Evolutionary conservation across 768 basidiomycete species (phyloP).

Genomic region (Saitozyma sp.): DNA sequence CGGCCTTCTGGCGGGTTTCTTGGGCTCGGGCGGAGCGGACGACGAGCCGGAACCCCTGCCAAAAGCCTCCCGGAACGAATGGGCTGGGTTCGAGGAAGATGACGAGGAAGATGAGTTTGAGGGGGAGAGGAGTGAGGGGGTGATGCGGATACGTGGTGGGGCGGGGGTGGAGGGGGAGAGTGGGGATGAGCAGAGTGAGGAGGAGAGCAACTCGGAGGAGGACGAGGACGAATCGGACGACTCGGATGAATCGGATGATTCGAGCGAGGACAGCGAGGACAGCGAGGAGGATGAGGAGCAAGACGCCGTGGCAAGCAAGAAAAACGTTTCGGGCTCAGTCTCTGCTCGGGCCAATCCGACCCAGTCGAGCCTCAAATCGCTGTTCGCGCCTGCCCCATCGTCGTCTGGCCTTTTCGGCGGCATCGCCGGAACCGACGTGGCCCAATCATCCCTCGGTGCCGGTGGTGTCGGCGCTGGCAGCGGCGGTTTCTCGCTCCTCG

Average conservation of each 20-base stretch:
- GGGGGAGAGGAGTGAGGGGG: constrained; percentile 4
- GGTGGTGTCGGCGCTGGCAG: background rate
- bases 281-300: constrained; percentile 7
- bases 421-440: background rate
- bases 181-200: constrained; percentile 12
- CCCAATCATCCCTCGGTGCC: background rate
- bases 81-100: constrained; percentile 11
- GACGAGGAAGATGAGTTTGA: constrained; percentile 11
- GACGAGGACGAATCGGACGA: constrained; percentile 9
- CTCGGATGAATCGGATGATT: constrained; percentile 2
- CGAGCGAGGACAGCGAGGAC: constrained; percentile 10
- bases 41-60: background rate
- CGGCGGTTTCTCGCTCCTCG: constrained; percentile 44
- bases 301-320: background rate
- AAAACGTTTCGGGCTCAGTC: background rate
- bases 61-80: constrained; percentile 10
- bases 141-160: constrained; percentile 14
- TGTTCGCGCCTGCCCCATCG: constrained; percentile 22
- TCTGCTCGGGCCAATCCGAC: constrained; percentile 7
- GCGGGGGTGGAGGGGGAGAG: constrained; percentile 4
- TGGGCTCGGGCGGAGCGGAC: background rate
- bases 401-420: too few species aligned
- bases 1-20: constrained; percentile 10
- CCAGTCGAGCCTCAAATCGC: constrained; percentile 19
- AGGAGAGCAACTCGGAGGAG: constrained; percentile 5